Conservation (phyloP, 371 early-diverging fungal genomes). For the Synchytrium microbalum region DNA sequence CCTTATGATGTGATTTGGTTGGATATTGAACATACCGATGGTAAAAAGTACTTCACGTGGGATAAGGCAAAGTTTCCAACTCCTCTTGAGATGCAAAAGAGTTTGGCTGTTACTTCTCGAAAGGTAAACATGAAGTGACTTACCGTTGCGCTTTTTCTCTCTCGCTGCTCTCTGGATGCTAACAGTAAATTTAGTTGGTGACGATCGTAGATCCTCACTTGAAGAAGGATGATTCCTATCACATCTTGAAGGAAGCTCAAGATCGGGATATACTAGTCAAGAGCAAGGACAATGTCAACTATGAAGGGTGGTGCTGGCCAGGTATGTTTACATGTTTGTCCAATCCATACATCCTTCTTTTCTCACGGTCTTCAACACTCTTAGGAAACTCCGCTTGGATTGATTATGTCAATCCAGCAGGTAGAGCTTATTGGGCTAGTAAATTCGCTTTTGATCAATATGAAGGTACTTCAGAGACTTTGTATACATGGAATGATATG, state of each 20-base stretch:
- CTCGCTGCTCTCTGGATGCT: slow-evolving; percentile 5
- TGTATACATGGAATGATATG: slow-evolving; percentile 93
- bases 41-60: slow-evolving; percentile 88
- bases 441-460: slow-evolving; percentile 63
- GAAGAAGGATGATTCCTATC: slow-evolving; percentile 71
- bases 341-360: neutral
- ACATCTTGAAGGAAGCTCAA: slow-evolving; percentile 68
- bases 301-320: slow-evolving; percentile 93
- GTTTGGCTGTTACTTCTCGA: slow-evolving; percentile 61
- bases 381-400: slow-evolving; percentile 74
- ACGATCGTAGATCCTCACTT: slow-evolving; percentile 96
- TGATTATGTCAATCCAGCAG: slow-evolving; percentile 73
- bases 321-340: slow-evolving; percentile 13
- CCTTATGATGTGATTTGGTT: slow-evolving; percentile 93
- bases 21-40: slow-evolving; percentile 91
- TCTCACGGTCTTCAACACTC: neutral
- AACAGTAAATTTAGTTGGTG: slow-evolving; percentile 54
- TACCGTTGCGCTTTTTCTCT: neutral
- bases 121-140: slow-evolving; percentile 42
- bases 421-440: slow-evolving; percentile 73
- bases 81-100: slow-evolving; percentile 76
- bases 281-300: slow-evolving; percentile 56
- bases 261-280: slow-evolving; percentile 71
- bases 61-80: slow-evolving; percentile 78
- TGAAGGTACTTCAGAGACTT: slow-evolving; percentile 58